These are phyloP conservation scores for Yamadazyma insecticola DNA, from an alignment of 805 yeast genomes.

Conservation along the genomic window DNA sequence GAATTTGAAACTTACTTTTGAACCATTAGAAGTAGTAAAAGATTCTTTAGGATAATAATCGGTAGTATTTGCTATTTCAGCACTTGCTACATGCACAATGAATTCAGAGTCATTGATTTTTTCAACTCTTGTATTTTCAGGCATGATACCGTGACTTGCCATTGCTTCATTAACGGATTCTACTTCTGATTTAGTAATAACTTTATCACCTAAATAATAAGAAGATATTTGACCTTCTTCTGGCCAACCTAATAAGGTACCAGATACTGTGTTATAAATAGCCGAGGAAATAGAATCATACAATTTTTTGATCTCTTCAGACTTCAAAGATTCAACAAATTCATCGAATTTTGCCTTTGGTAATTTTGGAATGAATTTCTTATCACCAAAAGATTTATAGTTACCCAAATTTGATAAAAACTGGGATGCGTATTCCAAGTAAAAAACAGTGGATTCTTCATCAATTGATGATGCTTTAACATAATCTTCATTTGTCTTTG, in stretches of 20 bases:
- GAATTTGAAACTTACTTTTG: conserved; percentile 49
- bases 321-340: conserved; percentile 38
- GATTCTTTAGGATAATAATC: conserved; percentile 47
- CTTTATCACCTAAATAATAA: conserved; percentile 51
- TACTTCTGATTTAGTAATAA: conserved; percentile 55
- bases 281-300: conserved; percentile 42
- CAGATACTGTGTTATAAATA: conserved; percentile 47
- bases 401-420: conserved; percentile 72
- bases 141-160: conserved; percentile 60
- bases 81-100: conserved; percentile 66
- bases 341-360: conserved; percentile 42
- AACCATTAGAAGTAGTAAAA: conserved; percentile 28
- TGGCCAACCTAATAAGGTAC: conserved; percentile 66
- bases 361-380: conserved; percentile 73
- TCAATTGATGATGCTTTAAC: conserved; percentile 26
- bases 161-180: conserved; percentile 63
- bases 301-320: conserved; percentile 25
- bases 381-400: conserved; percentile 84
- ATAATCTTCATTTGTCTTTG: conserved; percentile 32
- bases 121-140: conserved; percentile 74
- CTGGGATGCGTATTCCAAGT: conserved; percentile 73
- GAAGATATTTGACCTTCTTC: conserved; percentile 70
- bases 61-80: conserved; percentile 44
- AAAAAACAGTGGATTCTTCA: conserved; percentile 29
- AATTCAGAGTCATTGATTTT: conserved; percentile 48